phyloP scores from a whole-genome alignment of 1,284 basidiomycete genomes.

The Mycena sp. region DNA sequence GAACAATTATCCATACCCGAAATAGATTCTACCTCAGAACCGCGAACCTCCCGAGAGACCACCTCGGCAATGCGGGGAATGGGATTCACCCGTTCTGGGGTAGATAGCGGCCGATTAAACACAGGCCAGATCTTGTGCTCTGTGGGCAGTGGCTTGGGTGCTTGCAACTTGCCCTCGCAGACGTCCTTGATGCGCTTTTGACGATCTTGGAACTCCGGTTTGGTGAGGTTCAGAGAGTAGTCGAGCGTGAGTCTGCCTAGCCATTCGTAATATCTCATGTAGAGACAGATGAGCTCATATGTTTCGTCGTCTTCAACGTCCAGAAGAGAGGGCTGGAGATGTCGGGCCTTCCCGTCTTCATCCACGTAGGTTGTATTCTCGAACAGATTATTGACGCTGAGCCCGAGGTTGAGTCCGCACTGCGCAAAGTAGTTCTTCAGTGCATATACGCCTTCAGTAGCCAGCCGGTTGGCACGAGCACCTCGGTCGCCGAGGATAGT shows the following conservation, averaged over 20 bases:
- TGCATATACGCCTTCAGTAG: background rate
- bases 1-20: too few relatives aligned
- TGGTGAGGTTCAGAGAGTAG: constrained; percentile 11
- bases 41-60: background rate
- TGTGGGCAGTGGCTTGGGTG: background rate
- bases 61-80: background rate
- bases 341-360: background rate
- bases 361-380: constrained; percentile 1
- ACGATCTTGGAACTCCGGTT: background rate
- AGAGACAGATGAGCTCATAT: constrained; percentile 7
- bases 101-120: background rate
- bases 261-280: constrained; percentile 5
- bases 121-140: background rate
- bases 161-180: background rate
- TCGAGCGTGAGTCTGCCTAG: background rate
- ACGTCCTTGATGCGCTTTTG: background rate
- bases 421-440: constrained; percentile 13
- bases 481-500: background rate
- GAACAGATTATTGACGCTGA: background rate
- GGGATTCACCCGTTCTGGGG: background rate
- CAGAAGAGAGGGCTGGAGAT: background rate
- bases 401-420: background rate
- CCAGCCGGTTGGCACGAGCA: constrained; percentile 8
- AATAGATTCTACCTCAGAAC: too few relatives aligned
- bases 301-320: constrained; percentile 9